Percentiles rank a stretch among this genome's conserved stretches.
phyloP scores from a whole-genome alignment of 768 basidiomycete genomes.

The Trametes sanguinea region DNA sequence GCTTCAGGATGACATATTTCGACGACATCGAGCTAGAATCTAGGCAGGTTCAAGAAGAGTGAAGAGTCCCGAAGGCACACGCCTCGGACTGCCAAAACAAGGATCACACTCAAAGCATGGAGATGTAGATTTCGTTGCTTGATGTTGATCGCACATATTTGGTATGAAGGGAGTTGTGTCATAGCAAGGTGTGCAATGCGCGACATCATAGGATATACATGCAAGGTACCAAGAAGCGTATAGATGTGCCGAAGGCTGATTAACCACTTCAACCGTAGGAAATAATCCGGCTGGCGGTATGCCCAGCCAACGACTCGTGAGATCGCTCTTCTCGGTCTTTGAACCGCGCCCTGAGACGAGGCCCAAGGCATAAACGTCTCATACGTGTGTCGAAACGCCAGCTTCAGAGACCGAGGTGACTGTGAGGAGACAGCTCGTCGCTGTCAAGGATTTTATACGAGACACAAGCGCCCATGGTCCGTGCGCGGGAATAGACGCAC shows the following conservation, averaged over 20 bases:
- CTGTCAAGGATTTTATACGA: slow-evolving; percentile 33
- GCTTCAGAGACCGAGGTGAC: slow-evolving; percentile 45
- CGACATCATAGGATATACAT: too few species aligned
- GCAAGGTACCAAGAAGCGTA: not conserved
- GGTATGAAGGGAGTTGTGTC: too few species aligned
- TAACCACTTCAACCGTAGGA: slow-evolving; percentile 57
- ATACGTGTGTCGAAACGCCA: slow-evolving; percentile 31
- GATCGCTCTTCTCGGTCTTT: not conserved
- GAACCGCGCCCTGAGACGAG: slow-evolving; percentile 5
- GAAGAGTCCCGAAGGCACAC: too few species aligned
- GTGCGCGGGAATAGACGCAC: slow-evolving; percentile 45
- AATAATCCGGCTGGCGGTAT: slow-evolving; percentile 54
- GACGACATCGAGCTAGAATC: too few species aligned
- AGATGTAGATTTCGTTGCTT: too few species aligned
- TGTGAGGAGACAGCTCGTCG: slow-evolving; percentile 33
- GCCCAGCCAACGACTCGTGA: not conserved
- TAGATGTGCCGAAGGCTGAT: slow-evolving; percentile 67
- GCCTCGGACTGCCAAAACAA: too few species aligned
- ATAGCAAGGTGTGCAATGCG: too few species aligned
- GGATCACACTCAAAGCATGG: too few species aligned
- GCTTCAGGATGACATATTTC: too few species aligned
- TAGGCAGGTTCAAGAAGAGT: too few species aligned
- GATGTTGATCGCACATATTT: too few species aligned
- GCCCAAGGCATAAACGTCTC: slow-evolving; percentile 21
- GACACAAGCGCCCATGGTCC: slow-evolving; percentile 44